Evolutionary conservation across 2,329 filamentous ascomycete genomes (phyloP).

Genomic region (Dendryphion nanum): DNA sequence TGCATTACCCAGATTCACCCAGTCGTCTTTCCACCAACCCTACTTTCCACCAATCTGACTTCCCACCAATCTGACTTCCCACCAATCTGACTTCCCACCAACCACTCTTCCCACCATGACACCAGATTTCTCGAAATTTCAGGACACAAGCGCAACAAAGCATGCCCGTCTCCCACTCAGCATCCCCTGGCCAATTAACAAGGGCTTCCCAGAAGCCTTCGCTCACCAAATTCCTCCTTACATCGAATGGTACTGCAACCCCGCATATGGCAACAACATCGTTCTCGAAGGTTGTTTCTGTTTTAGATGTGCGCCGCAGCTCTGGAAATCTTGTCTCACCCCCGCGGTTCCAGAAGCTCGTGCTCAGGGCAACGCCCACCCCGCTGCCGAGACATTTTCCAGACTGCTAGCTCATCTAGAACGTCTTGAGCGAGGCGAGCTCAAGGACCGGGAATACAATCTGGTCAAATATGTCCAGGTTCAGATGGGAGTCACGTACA

Average conservation of each 20-base stretch:
- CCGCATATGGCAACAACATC: not conserved
- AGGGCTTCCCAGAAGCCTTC: not conserved
- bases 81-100: conserved; percentile 1
- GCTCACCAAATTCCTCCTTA: conserved; percentile 1
- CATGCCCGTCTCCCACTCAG: not conserved
- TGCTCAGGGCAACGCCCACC: not conserved
- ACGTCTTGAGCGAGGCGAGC: not conserved
- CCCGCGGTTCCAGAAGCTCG: not conserved
- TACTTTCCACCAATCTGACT: too few species aligned
- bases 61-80: too few species aligned
- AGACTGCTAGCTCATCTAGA: conserved; percentile 1
- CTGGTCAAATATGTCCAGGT: conserved; percentile 1
- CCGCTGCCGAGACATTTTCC: not conserved
- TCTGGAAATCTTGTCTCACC: conserved; percentile 1
- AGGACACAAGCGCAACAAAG: conserved; percentile 1
- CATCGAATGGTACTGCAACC: conserved; percentile 1
- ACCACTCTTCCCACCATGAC: not conserved
- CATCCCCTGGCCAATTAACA: conserved; percentile 1
- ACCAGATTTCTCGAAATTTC: conserved; percentile 1
- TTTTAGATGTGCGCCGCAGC: not conserved
- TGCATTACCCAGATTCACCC: too few species aligned
- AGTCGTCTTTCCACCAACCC: too few species aligned
- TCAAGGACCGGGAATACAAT: conserved; percentile 1
- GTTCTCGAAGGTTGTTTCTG: conserved; percentile 1
- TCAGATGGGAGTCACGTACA: conserved; percentile 1